Conservation (phyloP, 305 asterid species). For the Fraxinus floribunda region DNA sequence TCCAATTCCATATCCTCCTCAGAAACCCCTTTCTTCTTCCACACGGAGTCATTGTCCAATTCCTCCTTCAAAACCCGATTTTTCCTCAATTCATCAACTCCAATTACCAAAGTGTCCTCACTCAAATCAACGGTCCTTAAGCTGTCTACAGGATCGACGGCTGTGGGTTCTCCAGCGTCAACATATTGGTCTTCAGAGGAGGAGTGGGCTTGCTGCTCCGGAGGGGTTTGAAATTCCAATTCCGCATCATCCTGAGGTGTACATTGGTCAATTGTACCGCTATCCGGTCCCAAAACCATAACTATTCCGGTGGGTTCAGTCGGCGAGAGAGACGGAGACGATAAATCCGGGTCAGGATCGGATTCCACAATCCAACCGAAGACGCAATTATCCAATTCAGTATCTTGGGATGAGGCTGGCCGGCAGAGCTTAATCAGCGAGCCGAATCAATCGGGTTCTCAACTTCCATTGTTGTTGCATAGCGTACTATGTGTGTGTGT, state of each 20-base stretch:
- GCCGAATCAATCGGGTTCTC: slow-evolving; percentile 31
- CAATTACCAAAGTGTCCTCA: neutral
- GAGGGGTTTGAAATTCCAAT: slow-evolving; percentile 42
- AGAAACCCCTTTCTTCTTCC: slow-evolving; percentile 28
- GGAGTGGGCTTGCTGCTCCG: slow-evolving; percentile 38
- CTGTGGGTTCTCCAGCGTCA: neutral
- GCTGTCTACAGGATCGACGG: neutral
- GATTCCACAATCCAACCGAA: slow-evolving; percentile 29
- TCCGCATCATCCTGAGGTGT: slow-evolving; percentile 22
- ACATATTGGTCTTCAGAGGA: slow-evolving; percentile 40
- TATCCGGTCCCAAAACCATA: slow-evolving; percentile 36
- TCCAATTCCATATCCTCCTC: slow-evolving; percentile 18
- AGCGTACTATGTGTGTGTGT: neutral
- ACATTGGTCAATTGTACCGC: slow-evolving; percentile 11
- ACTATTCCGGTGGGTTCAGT: slow-evolving; percentile 25
- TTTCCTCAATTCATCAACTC: slow-evolving; percentile 6
- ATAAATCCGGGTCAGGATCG: slow-evolving; percentile 19
- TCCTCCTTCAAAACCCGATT: slow-evolving; percentile 23
- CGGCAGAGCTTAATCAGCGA: slow-evolving; percentile 24
- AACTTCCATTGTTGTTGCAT: slow-evolving; percentile 20
- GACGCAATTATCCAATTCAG: slow-evolving; percentile 27
- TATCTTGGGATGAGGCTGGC: slow-evolving; percentile 39
- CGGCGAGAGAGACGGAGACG: slow-evolving; percentile 29
- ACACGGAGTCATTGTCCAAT: slow-evolving; percentile 14
- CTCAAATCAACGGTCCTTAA: neutral